phyloP scores from a whole-genome alignment of 2,329 filamentous ascomycete genomes.

The Sporothrix schenckii region DNA sequence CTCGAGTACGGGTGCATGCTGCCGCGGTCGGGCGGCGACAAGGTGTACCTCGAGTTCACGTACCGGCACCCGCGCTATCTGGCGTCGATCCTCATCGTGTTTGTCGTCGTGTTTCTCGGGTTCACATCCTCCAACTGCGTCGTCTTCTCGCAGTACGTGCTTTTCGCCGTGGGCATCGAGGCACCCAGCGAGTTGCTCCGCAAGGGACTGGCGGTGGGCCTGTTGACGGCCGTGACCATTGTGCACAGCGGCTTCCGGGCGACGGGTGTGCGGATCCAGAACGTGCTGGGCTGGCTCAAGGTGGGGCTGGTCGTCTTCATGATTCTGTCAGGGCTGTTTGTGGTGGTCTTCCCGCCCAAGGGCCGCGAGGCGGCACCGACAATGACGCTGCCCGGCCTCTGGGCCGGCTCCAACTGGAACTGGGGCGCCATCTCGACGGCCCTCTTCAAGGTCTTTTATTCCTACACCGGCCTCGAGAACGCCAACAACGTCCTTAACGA shows the following conservation, averaged over 20 bases:
- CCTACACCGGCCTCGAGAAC: constrained; percentile 61
- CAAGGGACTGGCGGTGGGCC: constrained; percentile 59
- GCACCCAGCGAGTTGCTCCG: constrained; percentile 51
- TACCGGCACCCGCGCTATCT: constrained; percentile 66
- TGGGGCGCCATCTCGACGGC: constrained; percentile 69
- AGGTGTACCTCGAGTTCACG: constrained; percentile 72
- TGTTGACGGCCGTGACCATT: constrained; percentile 60
- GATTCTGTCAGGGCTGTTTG: constrained; percentile 62
- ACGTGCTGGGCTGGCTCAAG: constrained; percentile 65
- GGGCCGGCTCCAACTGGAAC: constrained; percentile 69
- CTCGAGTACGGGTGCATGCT: constrained; percentile 73
- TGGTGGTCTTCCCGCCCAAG: constrained; percentile 52
- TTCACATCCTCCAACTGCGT: constrained; percentile 73
- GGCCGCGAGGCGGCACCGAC: not conserved
- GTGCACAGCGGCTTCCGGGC: constrained; percentile 62
- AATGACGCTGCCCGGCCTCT: constrained; percentile 46
- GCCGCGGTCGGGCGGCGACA: constrained; percentile 67
- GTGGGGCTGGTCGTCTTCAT: constrained; percentile 63
- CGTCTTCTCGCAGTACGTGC: constrained; percentile 66
- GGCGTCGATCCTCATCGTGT: constrained; percentile 64
- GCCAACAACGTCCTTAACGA: constrained; percentile 65
- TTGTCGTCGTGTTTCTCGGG: constrained; percentile 65
- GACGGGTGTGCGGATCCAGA: constrained; percentile 63
- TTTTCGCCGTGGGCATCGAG: constrained; percentile 60
- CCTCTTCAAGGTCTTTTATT: constrained; percentile 61